Evolutionary conservation across 306 rosid species (phyloP).

Genomic region (Lagenaria siceraria): DNA sequence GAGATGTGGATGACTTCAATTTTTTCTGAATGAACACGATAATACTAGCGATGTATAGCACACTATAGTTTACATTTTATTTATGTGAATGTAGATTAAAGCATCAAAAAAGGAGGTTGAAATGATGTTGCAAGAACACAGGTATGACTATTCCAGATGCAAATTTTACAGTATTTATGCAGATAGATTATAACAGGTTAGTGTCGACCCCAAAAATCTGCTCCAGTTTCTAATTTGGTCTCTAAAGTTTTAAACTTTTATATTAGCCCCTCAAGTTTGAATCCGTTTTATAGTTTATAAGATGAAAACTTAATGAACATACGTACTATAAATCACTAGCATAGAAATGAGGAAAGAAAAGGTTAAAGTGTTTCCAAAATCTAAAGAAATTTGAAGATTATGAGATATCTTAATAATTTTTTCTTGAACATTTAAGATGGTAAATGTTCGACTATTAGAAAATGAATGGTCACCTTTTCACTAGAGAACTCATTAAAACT

Average conservation of each 20-base stretch:
- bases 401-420: neutral
- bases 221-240: neutral
- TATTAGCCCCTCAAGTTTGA: neutral
- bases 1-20: neutral
- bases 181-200: neutral
- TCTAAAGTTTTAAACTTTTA: neutral
- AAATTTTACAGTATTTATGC: neutral
- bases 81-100: constrained; percentile 48
- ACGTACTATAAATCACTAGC: neutral
- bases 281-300: neutral
- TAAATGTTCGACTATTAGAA: neutral
- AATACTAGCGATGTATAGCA: neutral
- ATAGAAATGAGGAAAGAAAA: neutral
- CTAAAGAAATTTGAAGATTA: neutral
- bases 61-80: constrained; percentile 2
- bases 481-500: neutral
- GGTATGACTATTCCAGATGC: constrained; percentile 39
- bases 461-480: neutral
- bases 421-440: neutral
- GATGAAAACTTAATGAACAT: neutral
- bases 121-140: constrained; percentile 70
- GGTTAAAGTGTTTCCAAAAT: neutral
- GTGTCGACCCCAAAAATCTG: neutral
- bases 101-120: constrained; percentile 76
- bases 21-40: neutral